Base-by-base conservation (phyloP, 2,329 filamentous ascomycete species). In the Microascus cirrosus region DNA sequence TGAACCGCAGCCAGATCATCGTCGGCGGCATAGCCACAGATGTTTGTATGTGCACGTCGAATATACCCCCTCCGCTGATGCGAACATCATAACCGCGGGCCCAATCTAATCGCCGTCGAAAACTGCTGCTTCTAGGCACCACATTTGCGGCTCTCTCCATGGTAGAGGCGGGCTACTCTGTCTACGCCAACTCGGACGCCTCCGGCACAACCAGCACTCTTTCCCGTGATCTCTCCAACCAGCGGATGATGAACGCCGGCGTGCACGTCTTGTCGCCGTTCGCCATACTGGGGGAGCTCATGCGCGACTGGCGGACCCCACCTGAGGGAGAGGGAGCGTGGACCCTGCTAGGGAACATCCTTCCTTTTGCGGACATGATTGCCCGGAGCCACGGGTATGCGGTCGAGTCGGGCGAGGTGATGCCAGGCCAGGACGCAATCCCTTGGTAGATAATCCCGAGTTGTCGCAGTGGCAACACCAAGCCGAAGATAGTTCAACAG, bases 11-110 rank as follows among this genome's bases (percentile, higher is more conserved):
- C 45, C 83, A 85, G 65, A 67, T 85, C 60, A 83, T 85, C 63
- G 68, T 86, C 12, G 80, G 71, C n/a, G 82, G 82, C 22, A 83
- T 85, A 59, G 73, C 76, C 2, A 85, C 82, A 1, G 82, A 85
- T 67, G 81, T 84, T 61, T 84, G 80, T 42, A 42, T 3, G 36
- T 42, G 36, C 36, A 42, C 36, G 18, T 42, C 4, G 6, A 42
- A 42, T 4, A n/a, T n/a, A n/a, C n/a, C n/a, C n/a, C n/a, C n/a
- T n/a, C n/a, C n/a, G n/a, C n/a, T n/a, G n/a, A 42, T 42, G 15
- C 36, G 15, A 42, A 42, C 10, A 42, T 12, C 36, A 42, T 12
- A 13, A 12, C 15, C 36, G 3, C 18, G 12, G 36, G 10, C 36
- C 36, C 18, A 13, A 42, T 5, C 36, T 42, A 42, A 42, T 12